A percentile compares a stretch with the other conserved stretches of the same genome.
Evolutionary conservation across 2,329 filamentous ascomycete genomes (phyloP).

Genomic region (Capronia epimyces): DNA sequence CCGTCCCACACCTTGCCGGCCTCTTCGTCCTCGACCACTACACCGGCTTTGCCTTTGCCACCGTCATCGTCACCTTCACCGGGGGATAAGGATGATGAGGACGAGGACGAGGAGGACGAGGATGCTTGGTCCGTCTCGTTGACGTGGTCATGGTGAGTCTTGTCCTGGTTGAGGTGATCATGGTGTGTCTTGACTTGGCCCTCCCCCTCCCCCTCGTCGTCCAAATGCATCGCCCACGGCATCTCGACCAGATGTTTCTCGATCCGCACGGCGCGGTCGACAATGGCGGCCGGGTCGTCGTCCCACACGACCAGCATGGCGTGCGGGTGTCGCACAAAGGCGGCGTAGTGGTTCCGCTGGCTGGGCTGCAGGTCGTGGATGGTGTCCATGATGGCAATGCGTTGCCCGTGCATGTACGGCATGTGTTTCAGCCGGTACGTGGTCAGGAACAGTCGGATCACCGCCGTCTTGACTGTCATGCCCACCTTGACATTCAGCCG

Average conservation of each 20-base stretch:
- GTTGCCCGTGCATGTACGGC: slow-evolving; percentile 48
- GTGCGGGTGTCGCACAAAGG: slow-evolving; percentile 48
- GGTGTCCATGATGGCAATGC: slow-evolving; percentile 56
- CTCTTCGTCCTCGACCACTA: slow-evolving; percentile 1
- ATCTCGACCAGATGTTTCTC: slow-evolving; percentile 36
- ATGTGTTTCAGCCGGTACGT: slow-evolving; percentile 52
- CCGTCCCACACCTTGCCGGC: not conserved
- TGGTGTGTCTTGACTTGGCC: too few relatives aligned
- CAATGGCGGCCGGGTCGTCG: slow-evolving; percentile 53
- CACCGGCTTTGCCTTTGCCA: too few relatives aligned
- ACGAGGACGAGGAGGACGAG: too few relatives aligned
- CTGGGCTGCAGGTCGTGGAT: slow-evolving; percentile 54
- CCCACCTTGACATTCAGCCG: slow-evolving; percentile 31
- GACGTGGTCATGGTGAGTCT: too few relatives aligned
- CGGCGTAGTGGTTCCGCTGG: slow-evolving; percentile 60
- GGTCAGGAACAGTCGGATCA: slow-evolving; percentile 57
- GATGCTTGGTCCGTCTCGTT: too few relatives aligned
- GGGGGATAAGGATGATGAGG: too few relatives aligned
- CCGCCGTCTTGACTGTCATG: slow-evolving; percentile 62
- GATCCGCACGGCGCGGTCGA: slow-evolving; percentile 50
- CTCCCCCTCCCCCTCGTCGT: too few relatives aligned
- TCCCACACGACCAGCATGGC: slow-evolving; percentile 58
- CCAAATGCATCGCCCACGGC: slow-evolving; percentile 6
- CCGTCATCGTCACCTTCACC: too few relatives aligned
- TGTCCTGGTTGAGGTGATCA: too few relatives aligned